These are phyloP conservation scores for Boletus edulis DNA, from an alignment of 768 basidiomycete genomes.

Conservation along the genomic window DNA sequence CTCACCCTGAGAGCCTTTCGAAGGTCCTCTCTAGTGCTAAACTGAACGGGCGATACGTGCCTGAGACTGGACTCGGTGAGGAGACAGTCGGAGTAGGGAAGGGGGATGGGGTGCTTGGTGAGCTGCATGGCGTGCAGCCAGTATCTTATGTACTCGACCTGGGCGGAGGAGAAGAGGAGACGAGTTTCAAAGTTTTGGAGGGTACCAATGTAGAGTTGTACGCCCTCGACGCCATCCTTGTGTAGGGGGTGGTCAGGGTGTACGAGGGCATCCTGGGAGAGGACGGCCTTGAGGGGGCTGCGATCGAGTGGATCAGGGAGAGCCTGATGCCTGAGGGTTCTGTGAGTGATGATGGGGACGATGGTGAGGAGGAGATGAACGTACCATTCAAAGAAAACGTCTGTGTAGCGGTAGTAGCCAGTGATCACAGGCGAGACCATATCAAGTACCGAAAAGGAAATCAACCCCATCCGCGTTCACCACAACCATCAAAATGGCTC, in stretches of 20 bases:
- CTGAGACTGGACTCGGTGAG: conserved; percentile 57
- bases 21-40: conserved; percentile 51
- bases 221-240: conserved; percentile 58
- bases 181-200: conserved; percentile 71
- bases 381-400: conserved; percentile 82
- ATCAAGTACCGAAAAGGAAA: conserved; percentile 12
- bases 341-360: not conserved
- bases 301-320: conserved; percentile 60
- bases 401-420: conserved; percentile 82
- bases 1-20: conserved; percentile 59
- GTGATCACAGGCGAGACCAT: conserved; percentile 48
- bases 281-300: conserved; percentile 62
- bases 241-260: conserved; percentile 73
- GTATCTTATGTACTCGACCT: conserved; percentile 83
- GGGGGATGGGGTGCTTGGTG: conserved; percentile 59
- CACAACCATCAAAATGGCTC: conserved; percentile 49
- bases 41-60: conserved; percentile 56
- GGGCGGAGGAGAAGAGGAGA: conserved; percentile 78
- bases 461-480: not conserved
- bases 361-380: not conserved
- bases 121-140: conserved; percentile 76
- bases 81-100: conserved; percentile 79
- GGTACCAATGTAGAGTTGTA: conserved; percentile 75
- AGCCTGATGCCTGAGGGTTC: conserved; percentile 46
- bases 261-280: conserved; percentile 70